Base-by-base conservation (phyloP, 2,329 filamentous ascomycete genomes). In the Annulohypoxylon truncatum region DNA sequence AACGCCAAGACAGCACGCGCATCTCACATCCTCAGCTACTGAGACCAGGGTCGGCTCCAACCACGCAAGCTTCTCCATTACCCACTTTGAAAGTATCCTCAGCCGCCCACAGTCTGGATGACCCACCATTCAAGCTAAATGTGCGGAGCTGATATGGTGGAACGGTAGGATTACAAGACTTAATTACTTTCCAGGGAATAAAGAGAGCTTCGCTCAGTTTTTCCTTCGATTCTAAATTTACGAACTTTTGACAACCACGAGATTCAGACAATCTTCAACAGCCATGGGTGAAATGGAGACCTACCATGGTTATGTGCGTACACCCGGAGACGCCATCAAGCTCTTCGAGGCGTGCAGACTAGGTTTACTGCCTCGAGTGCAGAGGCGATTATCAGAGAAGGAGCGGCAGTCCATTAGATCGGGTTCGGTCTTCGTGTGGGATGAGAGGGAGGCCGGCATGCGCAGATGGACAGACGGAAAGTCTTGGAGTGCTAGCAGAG, bases 351-450 rank as follows among this genome's bases (percentile, higher is more conserved):
- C 96, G 66, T 99, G 95, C 80, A 88, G 95, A 70, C 85, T 97
- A 47, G 96, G 96, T 58, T 84, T 97, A 51, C 83, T 98, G 50
- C 96, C 96, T 28, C 89, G 96, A 71, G 96, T 99, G 4, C 96
- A 98, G 82, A 88, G 96, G 72, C 87, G 96, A 74, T 82, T 97
- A 64, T 98, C 96, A 2, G 96, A 99, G 80, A 98, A 98, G 82
- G 96, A 99, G 82, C 89, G 96, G 67, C 94, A 97, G 77, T 93
- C 93, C 3, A 99, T 99, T 78, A 91, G 93, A 76, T 97, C 95
- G 0, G 96, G 96, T 44, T 99, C 96, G 0, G 95, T 99, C 2
- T 99, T 98, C 75, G 96, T 99, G n/a, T 99, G 96, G 96, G 96
- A 99, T 79, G 96, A 99, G 83, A 86, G 95, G 73, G 96, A 99